phyloP scores from a whole-genome alignment of 2,329 filamentous ascomycete genomes.

The Diaporthe aspalathi region DNA sequence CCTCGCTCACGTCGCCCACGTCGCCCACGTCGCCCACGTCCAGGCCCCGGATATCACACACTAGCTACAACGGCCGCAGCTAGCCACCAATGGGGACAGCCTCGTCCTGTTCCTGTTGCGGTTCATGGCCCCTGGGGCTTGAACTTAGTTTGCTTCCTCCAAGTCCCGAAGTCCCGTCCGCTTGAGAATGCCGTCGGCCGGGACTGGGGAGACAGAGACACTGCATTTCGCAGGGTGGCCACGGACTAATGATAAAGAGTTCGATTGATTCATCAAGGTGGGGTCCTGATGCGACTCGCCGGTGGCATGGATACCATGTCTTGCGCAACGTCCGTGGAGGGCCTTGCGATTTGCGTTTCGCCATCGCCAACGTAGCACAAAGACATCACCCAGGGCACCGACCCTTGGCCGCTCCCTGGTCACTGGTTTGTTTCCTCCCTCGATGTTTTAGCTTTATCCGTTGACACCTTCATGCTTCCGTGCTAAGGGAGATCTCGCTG shows the following conservation, averaged over 20 bases:
- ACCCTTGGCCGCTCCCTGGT: slow-evolving; percentile 11
- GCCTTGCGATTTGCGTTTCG: slow-evolving; percentile 31
- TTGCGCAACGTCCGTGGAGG: slow-evolving; percentile 8
- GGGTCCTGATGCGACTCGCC: slow-evolving; percentile 25
- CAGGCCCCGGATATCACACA: background rate
- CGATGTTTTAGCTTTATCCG: slow-evolving; percentile 23
- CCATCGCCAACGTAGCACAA: slow-evolving; percentile 29
- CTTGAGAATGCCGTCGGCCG: background rate
- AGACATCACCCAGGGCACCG: slow-evolving; percentile 5
- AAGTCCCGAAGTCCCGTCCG: background rate
- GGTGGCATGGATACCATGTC: slow-evolving; percentile 25
- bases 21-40: no score
- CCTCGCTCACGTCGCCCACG: no score
- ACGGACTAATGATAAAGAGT: background rate
- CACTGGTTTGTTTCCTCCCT: slow-evolving; percentile 29
- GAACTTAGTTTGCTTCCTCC: background rate
- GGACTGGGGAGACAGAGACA: slow-evolving; percentile 19
- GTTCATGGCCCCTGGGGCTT: background rate
- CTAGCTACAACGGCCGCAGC: background rate
- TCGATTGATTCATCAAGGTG: slow-evolving; percentile 19
- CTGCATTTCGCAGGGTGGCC: slow-evolving; percentile 1
- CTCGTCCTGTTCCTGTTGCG: background rate
- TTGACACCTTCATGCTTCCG: slow-evolving; percentile 14
- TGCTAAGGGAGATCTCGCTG: slow-evolving; percentile 18
- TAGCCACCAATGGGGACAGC: background rate